Base-by-base conservation (phyloP, 306 rosid species). In the Arachis hypogaea region DNA sequence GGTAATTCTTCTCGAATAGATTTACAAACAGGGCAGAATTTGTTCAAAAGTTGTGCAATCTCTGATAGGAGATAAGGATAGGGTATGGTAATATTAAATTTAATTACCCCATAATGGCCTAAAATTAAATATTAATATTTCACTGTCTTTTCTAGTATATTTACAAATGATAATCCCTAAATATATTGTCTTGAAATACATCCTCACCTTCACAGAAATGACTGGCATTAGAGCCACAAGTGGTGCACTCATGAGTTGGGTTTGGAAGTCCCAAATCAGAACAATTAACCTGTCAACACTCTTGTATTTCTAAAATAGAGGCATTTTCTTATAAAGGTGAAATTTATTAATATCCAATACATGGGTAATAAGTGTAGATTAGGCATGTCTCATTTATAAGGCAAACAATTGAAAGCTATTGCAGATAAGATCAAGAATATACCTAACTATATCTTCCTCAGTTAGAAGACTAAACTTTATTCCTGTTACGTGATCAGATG, bases 101-200 rank as follows among this genome's bases (percentile, higher is more conserved):
- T 77, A 73, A 95, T 90, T 12, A 71, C 82, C 61, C 98, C 98
- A 79, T 82, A 92, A 82, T 95, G 99, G 79, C 99, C 99, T 95
- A 82, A 75, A 84, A 82, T 74, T 76, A 61, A 63, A 78, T 47
- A 69, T 47, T 51, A 69, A 69, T 68, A 12, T 7, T 68, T 85
- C 59, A 86, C 77, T 30, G 61, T 72, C 76, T 70, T 72, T 33
- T 77, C 73, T 7, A 67, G 58, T 11, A 55, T 38, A 40, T 72
- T 40, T 28, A 29, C 47, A 56, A 22, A 66, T 36, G 49, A 77
- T 74, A 47, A 78, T 67, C 38, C 29, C 16, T 66, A 73, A 65
- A 65, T 67, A 62, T 18, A 66, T 52, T 22, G 56, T 86, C 51
- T 11, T 59, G 51, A 46, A 71, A 46, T 65, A 74, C 59, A 71